Evolutionary conservation across 768 basidiomycete genomes (phyloP).

Genomic region (Rhodotorula paludigena): DNA sequence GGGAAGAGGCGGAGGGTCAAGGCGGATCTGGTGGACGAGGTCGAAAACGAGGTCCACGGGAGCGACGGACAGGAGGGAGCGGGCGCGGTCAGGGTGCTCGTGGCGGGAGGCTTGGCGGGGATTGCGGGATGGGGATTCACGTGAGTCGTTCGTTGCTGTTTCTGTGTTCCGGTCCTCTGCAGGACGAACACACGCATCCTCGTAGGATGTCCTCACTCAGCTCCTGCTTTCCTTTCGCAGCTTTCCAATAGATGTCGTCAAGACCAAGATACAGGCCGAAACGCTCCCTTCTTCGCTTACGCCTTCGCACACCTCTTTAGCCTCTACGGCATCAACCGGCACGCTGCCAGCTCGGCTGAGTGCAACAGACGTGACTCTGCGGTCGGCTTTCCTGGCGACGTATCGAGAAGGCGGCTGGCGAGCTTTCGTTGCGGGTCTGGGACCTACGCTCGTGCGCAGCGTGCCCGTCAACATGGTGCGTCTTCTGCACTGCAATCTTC

Average conservation of each 20-base stretch:
- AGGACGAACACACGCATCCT: neutral
- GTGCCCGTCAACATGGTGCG: constrained; percentile 66
- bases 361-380: constrained; percentile 11
- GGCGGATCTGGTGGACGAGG: constrained; percentile 29
- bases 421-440: constrained; percentile 71
- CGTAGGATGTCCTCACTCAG: constrained; percentile 29
- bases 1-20: neutral
- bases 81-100: constrained; percentile 14
- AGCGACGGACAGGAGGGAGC: neutral
- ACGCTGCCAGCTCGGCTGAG: neutral
- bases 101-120: constrained; percentile 38
- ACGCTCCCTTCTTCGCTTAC: constrained; percentile 30
- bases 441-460: constrained; percentile 74
- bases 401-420: constrained; percentile 61
- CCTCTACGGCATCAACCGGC: neutral
- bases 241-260: constrained; percentile 83
- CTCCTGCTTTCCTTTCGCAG: constrained; percentile 55
- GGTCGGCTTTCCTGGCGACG: constrained; percentile 48
- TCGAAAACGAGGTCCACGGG: constrained; percentile 23
- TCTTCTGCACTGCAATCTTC: neutral
- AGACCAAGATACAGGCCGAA: constrained; percentile 81
- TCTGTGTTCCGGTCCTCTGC: neutral
- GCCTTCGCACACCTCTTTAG: neutral
- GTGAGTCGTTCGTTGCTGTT: constrained; percentile 43
- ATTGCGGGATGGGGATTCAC: constrained; percentile 64